Evolutionary conservation across 257 asterid species (phyloP), one percentile per base, ranked within the genome.

Genomic region (Sherardia arvensis): DNA sequence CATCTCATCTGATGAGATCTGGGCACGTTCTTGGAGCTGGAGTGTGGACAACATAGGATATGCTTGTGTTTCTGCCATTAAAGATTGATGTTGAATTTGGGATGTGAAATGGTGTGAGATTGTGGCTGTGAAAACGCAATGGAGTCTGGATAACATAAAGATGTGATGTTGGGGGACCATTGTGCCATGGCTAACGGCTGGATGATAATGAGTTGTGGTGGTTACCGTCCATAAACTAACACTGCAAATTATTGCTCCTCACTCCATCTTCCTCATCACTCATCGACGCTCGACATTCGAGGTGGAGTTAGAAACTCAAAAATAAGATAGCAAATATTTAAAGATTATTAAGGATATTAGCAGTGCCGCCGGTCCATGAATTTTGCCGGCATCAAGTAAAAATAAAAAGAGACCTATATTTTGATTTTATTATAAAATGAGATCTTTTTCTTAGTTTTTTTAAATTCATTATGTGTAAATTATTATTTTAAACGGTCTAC

Each of bases 131-230:
- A 38, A 11, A 48, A 48, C 54, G 54, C 54, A 8, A 23, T 38
- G 47, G 17, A 10, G 47, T 38, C 47, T 38, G 47, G 47, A 38
- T 38, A 38, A 38, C 5, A 10, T 38, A 0, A 10, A 3, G 47
- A 38, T 38, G 47, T 38, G 47, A 38, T 11, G 47, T 11, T 38
- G 27, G 45, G 71, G 64, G 71, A 38, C 71, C 57, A 53, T 5
- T 9, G 3, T 18, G 54, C 40, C 40, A 34, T 34, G 7, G 53
- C 34, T 57, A 28, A 4, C 20, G 58, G 28, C 15, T 55, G 70
- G 70, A 23, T 9, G 28, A 66, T 38, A 66, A 38, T 40, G 47
- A 27, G 26, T 57, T 40, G 17, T 40, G 17, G 7, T 21, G 18
- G 62, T 4, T 55, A 30, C 27, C 10, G 33, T 20, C 3, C 23